Evolutionary conservation across 177 flowering plant genomes (phyloP).

Genomic region (Vitis hybrid): DNA sequence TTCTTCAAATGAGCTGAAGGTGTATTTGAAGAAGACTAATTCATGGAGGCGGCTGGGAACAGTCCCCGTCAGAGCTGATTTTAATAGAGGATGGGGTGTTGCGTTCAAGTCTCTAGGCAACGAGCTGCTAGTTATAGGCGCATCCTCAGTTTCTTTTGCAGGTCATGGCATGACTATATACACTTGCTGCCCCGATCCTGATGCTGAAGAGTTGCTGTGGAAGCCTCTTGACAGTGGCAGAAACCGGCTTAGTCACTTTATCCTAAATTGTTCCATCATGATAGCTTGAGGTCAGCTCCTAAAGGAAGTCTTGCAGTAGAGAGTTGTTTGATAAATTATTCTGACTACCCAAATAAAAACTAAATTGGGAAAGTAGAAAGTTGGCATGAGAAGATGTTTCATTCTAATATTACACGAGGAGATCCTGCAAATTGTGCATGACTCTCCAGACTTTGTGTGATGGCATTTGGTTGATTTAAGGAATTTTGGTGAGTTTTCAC

Average conservation of each 20-base stretch:
- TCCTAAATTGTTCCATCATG: slow-evolving; percentile 76
- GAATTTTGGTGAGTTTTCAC: no score
- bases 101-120: slow-evolving; percentile 85
- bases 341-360: no score
- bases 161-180: slow-evolving; percentile 50
- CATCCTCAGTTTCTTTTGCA: slow-evolving; percentile 23
- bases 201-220: slow-evolving; percentile 45
- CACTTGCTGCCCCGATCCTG: slow-evolving; percentile 58
- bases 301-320: background rate
- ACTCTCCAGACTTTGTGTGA: no score
- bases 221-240: slow-evolving; percentile 36
- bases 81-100: slow-evolving; percentile 78
- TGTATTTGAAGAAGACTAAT: slow-evolving; percentile 56
- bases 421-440: no score
- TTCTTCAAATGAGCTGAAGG: slow-evolving; percentile 59
- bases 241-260: slow-evolving; percentile 50
- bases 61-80: slow-evolving; percentile 74
- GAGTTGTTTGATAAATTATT: no score
- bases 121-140: slow-evolving; percentile 72
- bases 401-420: no score
- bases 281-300: slow-evolving; percentile 37
- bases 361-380: no score
- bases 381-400: no score
- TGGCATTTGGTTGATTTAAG: no score
- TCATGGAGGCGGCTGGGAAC: slow-evolving; percentile 68